Percentiles rank a stretch among this genome's conserved stretches.
Evolutionary conservation across 2,329 filamentous ascomycete genomes (phyloP).

Genomic region (Knoxdaviesia capensis): DNA sequence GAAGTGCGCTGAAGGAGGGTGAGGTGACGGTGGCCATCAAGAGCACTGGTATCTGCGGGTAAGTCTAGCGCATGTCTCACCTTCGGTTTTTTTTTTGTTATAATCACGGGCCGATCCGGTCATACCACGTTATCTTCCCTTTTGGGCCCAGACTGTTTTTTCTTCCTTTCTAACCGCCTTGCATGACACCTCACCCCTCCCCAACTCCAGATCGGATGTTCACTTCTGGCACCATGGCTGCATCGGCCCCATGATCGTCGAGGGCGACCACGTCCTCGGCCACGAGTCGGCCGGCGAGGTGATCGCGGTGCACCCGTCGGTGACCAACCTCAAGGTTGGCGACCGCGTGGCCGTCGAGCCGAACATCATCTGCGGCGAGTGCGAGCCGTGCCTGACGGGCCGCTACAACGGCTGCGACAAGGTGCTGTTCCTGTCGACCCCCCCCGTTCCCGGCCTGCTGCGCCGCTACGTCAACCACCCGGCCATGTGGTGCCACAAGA

Average conservation of each 20-base stretch:
- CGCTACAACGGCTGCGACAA: conserved; percentile 88
- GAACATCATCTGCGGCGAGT: conserved; percentile 77
- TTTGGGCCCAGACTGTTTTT: not conserved
- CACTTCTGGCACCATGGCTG: conserved; percentile 95
- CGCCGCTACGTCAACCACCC: conserved; percentile 90
- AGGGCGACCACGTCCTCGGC: conserved; percentile 73
- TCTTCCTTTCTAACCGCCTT: not conserved
- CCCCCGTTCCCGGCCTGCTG: conserved; percentile 70
- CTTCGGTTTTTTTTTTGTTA: not conserved
- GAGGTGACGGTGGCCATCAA: conserved; percentile 80
- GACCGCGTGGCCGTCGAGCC: conserved; percentile 90
- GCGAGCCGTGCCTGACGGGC: conserved; percentile 78
- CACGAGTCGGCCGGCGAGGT: conserved; percentile 82
- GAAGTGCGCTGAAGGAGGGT: conserved; percentile 49
- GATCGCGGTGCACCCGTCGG: conserved; percentile 63
- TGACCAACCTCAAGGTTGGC: conserved; percentile 58
- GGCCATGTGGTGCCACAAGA: conserved; percentile 89
- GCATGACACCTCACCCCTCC: not conserved
- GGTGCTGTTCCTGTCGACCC: conserved; percentile 76
- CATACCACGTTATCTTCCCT: not conserved
- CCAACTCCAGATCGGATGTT: conserved; percentile 51
- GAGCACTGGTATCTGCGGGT: conserved; percentile 94
- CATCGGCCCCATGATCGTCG: conserved; percentile 91
- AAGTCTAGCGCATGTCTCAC: conserved; percentile 9
- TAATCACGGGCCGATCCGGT: not conserved